Conservation (phyloP, 192 early-diverging fungal genomes). For the Polychytrium aggregatum region DNA sequence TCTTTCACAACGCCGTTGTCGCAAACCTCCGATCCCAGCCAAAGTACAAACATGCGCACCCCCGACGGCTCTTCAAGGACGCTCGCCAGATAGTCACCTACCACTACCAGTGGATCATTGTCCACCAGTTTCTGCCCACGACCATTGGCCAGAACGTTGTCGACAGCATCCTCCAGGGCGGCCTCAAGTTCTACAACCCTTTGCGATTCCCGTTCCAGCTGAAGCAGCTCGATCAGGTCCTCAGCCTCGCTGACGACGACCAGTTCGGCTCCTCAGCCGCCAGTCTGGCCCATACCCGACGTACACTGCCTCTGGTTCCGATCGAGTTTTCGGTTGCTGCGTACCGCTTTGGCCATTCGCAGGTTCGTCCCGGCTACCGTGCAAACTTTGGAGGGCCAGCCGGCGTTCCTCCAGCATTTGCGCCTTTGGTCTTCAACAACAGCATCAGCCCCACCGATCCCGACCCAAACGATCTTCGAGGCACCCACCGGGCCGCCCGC, state of each 20-base stretch:
- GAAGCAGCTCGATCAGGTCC: no score
- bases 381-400: no score
- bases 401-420: no score
- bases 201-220: no score
- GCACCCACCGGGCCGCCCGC: no score
- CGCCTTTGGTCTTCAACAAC: no score
- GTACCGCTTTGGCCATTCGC: conserved; percentile 4
- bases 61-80: conserved; percentile 2
- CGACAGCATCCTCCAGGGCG: conserved; percentile 1
- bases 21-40: no score
- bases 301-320: not conserved
- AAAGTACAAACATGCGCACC: conserved; percentile 1
- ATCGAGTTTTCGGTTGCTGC: conserved; percentile 5
- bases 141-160: conserved; percentile 4
- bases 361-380: no score
- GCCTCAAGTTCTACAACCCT: conserved; percentile 5
- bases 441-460: no score
- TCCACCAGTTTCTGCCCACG: not conserved
- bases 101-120: conserved; percentile 6
- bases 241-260: not conserved
- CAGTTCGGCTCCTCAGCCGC: not conserved
- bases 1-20: conserved; percentile 3
- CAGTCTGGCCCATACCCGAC: no score
- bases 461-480: no score
- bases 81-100: conserved; percentile 2